Evolutionary conservation across 2,329 filamentous ascomycete genomes (phyloP), one percentile per base, ranked within the genome.

Genomic region (Talaromyces pinophilus): DNA sequence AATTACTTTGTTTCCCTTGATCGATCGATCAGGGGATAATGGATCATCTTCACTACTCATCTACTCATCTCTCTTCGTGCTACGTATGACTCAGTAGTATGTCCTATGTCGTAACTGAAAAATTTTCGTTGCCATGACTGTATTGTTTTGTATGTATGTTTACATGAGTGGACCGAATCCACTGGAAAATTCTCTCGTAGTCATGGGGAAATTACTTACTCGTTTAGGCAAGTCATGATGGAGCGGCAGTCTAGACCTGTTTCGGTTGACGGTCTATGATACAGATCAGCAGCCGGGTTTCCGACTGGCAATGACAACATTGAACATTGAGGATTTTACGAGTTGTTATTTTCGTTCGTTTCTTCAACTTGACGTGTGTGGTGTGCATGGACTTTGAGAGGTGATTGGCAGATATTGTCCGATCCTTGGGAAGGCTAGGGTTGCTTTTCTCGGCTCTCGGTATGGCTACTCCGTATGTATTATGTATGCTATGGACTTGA

Each of bases 151-250:
- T 54, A 54, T 54, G 50, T 17, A 54, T 54, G 28, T 54, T 54
- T 54, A 54, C 50, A 54, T n/a, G 25, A 52, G 54, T 57, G 54
- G 54, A 57, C 3, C 54, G 54, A 57, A 40, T 25, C 54, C 54
- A 57, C 54, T 57, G 30, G n/a, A 57, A 57, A 57, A 57, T 57
- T 57, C 54, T 57, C 54, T 38, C 33, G 33, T 38, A 57, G 33
- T 38, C n/a, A 38, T 38, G 33, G 54, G n/a, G 25, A 54, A 22
- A 25, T 25, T 25, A 3, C 2, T 40, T 57, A 38, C 54, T 38
- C 8, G 52, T 19, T 35, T 57, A 5, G 52, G 30, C 17, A 57
- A 15, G 30, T 57, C 52, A 7, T 4, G 50, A 54, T 35, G n/a
- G 8, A 4, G 1, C 3, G 15, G 3, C 22, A 38, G 30, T 13